Evolutionary conservation across 768 basidiomycete genomes (phyloP).

Genomic region (Leccinum incarnatum): DNA sequence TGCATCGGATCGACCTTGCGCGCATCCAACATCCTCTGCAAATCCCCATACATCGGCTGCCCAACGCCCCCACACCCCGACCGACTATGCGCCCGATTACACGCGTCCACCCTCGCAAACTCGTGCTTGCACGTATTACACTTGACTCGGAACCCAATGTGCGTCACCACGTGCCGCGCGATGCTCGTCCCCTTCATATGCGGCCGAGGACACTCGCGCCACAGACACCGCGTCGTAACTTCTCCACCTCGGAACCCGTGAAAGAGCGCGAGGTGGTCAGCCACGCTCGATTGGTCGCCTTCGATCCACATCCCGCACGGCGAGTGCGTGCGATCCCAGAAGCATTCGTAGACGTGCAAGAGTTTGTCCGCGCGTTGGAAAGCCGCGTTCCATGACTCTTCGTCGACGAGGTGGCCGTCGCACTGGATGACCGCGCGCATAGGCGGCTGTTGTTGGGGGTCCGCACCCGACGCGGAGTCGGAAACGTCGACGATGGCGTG

Average conservation of each 20-base stretch:
- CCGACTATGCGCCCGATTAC: slow-evolving; percentile 33
- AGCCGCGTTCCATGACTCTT: slow-evolving; percentile 26
- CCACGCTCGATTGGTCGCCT: slow-evolving; percentile 33
- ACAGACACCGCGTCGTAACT: slow-evolving; percentile 29
- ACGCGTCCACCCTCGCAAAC: slow-evolving; percentile 34
- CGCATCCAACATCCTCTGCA: slow-evolving; percentile 27
- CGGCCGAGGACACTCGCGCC: slow-evolving; percentile 27
- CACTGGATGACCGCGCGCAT: slow-evolving; percentile 23
- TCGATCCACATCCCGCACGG: slow-evolving; percentile 35
- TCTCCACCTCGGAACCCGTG: slow-evolving; percentile 32
- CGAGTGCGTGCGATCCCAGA: slow-evolving; percentile 25
- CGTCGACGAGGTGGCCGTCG: slow-evolving; percentile 28
- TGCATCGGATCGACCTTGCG: slow-evolving; percentile 21
- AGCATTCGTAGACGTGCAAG: slow-evolving; percentile 31
- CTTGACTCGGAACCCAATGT: slow-evolving; percentile 31
- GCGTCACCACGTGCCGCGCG: slow-evolving; percentile 33
- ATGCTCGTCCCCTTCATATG: slow-evolving; percentile 35
- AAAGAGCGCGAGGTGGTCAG: slow-evolving; percentile 31
- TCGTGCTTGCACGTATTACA: slow-evolving; percentile 30
- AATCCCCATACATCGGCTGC: slow-evolving; percentile 30
- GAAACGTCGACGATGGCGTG: slow-evolving; percentile 21
- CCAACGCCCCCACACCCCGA: slow-evolving; percentile 31
- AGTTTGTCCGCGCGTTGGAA: slow-evolving; percentile 21
- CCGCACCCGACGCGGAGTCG: slow-evolving; percentile 5
- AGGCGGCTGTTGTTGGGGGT: neutral